A percentile compares a stretch with the other conserved stretches of the same genome.
These are phyloP conservation scores for Babesia divergens DNA, from an alignment of 169 alveolate species.

Conservation along the genomic window DNA sequence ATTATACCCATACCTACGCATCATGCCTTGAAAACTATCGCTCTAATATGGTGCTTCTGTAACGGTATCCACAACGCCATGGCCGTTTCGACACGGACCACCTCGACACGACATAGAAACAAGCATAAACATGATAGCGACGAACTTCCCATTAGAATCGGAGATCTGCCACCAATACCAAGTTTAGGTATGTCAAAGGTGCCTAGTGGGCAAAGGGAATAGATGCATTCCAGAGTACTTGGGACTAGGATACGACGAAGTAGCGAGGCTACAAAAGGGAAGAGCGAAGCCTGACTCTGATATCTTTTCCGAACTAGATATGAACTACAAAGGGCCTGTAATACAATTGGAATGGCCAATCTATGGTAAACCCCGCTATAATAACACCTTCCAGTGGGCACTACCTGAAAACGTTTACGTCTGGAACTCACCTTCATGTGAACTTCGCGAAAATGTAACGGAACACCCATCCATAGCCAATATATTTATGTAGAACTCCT, in stretches of 20 bases:
- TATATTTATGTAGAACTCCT: neutral
- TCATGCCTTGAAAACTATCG: neutral
- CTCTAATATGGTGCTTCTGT: neutral
- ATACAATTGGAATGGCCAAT: constrained; percentile 11
- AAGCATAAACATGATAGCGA: neutral
- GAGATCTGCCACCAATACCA: constrained; percentile 1
- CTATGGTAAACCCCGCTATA: constrained; percentile 4
- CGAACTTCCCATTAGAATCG: neutral
- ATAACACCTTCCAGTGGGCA: constrained; percentile 38
- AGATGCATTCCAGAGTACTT: constrained; percentile 22
- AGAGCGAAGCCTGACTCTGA: neutral
- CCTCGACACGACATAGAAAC: neutral
- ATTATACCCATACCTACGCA: neutral
- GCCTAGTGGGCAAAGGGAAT: neutral
- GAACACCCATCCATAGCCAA: neutral
- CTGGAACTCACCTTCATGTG: constrained; percentile 27
- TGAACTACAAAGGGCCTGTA: constrained; percentile 33
- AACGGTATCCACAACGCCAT: neutral
- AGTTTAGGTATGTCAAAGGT: neutral
- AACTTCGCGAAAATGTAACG: constrained; percentile 17
- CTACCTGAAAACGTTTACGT: constrained; percentile 27
- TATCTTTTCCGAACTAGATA: neutral
- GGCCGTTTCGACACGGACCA: neutral
- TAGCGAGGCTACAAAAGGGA: neutral
- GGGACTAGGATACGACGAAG: constrained; percentile 47